phyloP scores from a whole-genome alignment of 805 yeast species.

The Ascoidea tarda region DNA sequence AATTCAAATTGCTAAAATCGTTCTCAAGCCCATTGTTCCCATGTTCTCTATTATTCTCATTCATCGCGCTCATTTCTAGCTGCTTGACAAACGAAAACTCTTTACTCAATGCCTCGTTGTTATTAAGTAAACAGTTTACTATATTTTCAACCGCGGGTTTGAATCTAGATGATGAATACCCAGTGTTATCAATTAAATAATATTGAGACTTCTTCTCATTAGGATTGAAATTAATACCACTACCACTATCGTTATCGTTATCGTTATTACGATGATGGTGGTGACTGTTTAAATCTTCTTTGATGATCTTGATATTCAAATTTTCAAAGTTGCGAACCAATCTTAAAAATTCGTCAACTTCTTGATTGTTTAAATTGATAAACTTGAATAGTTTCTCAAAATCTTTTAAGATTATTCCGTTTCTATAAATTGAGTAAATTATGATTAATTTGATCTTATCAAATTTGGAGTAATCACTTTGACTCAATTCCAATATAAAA shows the following conservation, averaged over 20 bases:
- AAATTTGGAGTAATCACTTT: slow-evolving; percentile 32
- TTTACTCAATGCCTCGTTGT: slow-evolving; percentile 31
- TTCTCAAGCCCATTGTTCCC: slow-evolving; percentile 5
- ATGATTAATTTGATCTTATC: slow-evolving; percentile 69
- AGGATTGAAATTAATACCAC: no score
- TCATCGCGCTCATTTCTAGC: slow-evolving; percentile 23
- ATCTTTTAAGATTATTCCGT: slow-evolving; percentile 68
- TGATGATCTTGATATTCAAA: slow-evolving; percentile 19
- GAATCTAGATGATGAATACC: slow-evolving; percentile 54
- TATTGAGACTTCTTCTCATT: slow-evolving; percentile 1
- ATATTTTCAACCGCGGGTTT: slow-evolving; percentile 56
- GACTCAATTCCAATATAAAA: slow-evolving; percentile 38
- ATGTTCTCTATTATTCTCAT: slow-evolving; percentile 24
- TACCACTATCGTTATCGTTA: background rate
- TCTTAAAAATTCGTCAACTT: slow-evolving; percentile 29
- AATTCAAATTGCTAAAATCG: slow-evolving; percentile 12
- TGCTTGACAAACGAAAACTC: slow-evolving; percentile 67
- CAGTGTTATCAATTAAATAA: slow-evolving; percentile 13
- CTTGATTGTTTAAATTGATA: slow-evolving; percentile 24
- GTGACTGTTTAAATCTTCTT: slow-evolving; percentile 15
- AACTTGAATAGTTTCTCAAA: slow-evolving; percentile 55
- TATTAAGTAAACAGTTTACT: slow-evolving; percentile 32
- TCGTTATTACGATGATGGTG: slow-evolving; percentile 15
- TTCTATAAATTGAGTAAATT: slow-evolving; percentile 66
- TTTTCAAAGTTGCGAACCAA: slow-evolving; percentile 43